Evolutionary conservation across 176 grass and related monocot genomes (phyloP).

Genomic region (Triticum turgidum): DNA sequence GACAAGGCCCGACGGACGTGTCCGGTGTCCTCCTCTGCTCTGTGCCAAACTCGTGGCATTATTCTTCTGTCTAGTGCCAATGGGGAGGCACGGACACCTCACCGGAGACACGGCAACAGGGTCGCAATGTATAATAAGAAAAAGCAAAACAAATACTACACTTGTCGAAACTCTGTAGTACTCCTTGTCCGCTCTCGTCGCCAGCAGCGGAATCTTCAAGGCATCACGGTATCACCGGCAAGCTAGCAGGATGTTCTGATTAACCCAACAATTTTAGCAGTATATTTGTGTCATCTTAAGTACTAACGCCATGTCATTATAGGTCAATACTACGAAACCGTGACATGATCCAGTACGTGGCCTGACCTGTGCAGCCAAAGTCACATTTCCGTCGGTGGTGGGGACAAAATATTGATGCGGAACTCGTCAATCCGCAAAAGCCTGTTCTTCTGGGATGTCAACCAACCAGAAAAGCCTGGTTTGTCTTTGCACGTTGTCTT

Average conservation of each 20-base stretch:
- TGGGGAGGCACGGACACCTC: constrained; percentile 31
- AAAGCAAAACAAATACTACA: not conserved
- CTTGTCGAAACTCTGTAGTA: constrained; percentile 9
- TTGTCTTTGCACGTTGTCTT: not conserved
- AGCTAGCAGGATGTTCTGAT: not conserved
- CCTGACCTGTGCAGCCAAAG: not conserved
- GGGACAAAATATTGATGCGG: not conserved
- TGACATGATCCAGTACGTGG: not conserved
- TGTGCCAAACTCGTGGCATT: not conserved
- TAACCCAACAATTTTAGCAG: not conserved
- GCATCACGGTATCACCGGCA: not conserved
- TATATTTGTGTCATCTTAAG: constrained; percentile 17
- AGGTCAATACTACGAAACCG: not conserved
- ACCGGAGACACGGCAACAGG: not conserved
- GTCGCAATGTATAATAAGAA: not conserved
- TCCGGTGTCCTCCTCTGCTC: not conserved
- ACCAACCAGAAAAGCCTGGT: not conserved
- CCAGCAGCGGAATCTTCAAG: constrained; percentile 16
- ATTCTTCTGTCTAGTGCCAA: constrained; percentile 17
- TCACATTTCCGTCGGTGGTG: not conserved
- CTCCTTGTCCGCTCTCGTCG: not conserved
- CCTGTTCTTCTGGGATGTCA: not conserved
- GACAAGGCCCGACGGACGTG: constrained; percentile 21
- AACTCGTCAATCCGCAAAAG: constrained; percentile 11
- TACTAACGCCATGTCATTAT: not conserved